Evolutionary conservation across 345 rosid genomes (phyloP).

Genomic region (Noccaea bulbosa): DNA sequence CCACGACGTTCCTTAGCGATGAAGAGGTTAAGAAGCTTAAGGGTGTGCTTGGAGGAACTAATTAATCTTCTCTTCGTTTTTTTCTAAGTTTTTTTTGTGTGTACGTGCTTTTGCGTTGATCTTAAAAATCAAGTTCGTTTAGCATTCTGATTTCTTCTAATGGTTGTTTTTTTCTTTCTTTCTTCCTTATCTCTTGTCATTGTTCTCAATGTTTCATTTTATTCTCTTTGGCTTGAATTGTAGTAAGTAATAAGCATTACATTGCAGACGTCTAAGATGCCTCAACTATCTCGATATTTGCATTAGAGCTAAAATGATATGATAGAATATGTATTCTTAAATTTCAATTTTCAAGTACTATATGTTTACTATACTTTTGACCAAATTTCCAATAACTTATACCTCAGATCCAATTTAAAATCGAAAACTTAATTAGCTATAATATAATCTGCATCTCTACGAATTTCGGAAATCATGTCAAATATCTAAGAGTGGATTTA

Average conservation of each 20-base stretch:
- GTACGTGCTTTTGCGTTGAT: too few relatives aligned
- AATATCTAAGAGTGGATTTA: too few relatives aligned
- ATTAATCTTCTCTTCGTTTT: constrained; percentile 39
- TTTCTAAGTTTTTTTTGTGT: not conserved
- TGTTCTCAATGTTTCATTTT: constrained; percentile 13
- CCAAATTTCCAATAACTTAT: too few relatives aligned
- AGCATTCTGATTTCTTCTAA: constrained; percentile 8
- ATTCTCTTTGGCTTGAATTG: constrained; percentile 20
- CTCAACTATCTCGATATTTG: too few relatives aligned
- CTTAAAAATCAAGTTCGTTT: constrained; percentile 13
- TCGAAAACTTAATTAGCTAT: too few relatives aligned
- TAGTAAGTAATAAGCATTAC: constrained; percentile 27
- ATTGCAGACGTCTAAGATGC: not conserved
- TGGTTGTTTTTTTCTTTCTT: constrained; percentile 3
- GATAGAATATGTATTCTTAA: too few relatives aligned
- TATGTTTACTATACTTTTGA: too few relatives aligned
- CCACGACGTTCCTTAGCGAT: constrained; percentile 65
- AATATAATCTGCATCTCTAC: too few relatives aligned
- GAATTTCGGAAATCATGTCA: not conserved
- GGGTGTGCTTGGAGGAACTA: constrained; percentile 83
- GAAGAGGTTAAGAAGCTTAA: constrained; percentile 83
- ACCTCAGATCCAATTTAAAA: too few relatives aligned
- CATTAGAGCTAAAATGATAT: too few relatives aligned
- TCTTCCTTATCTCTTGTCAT: not conserved
- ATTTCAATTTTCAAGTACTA: too few relatives aligned